Percentiles rank a stretch among this genome's conserved stretches.
Evolutionary conservation across 2,329 filamentous ascomycete species (phyloP).

Genomic region (Fusarium nelsonii): DNA sequence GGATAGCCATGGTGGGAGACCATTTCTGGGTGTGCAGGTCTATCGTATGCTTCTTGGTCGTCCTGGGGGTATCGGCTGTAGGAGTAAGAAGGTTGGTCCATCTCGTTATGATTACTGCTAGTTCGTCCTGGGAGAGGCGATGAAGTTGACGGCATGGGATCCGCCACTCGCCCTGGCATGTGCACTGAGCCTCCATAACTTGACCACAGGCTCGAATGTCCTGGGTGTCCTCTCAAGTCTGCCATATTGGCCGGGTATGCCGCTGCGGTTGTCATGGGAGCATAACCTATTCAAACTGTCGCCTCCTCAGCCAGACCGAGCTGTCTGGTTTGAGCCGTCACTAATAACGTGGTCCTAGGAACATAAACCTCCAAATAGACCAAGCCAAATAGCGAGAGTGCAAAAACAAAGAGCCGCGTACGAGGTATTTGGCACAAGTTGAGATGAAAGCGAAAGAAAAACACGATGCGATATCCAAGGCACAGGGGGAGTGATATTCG

Average conservation of each 20-base stretch:
- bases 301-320: constrained; percentile 43
- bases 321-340: constrained; percentile 44
- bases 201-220: constrained; percentile 69
- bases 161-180: constrained; percentile 64
- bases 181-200: constrained; percentile 68
- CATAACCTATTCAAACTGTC: constrained; percentile 56
- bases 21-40: constrained; percentile 62
- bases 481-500: constrained; percentile 40
- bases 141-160: constrained; percentile 60
- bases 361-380: constrained; percentile 40
- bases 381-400: constrained; percentile 15
- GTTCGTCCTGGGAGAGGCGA: constrained; percentile 64
- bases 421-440: constrained; percentile 31
- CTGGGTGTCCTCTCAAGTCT: constrained; percentile 71
- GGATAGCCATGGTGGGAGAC: constrained; percentile 65
- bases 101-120: constrained; percentile 61
- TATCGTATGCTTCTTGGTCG: constrained; percentile 66
- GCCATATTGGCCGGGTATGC: constrained; percentile 73
- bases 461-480: constrained; percentile 28
- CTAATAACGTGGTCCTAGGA: constrained; percentile 39
- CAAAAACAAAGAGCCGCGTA: constrained; percentile 25
- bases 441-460: constrained; percentile 33
- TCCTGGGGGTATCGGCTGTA: constrained; percentile 68
- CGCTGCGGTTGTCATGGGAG: constrained; percentile 71
- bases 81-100: constrained; percentile 64